A percentile compares a stretch with the other conserved stretches of the same genome.
Evolutionary conservation across 1,284 basidiomycete genomes (phyloP).

Genomic region (Rhodotorula sp.): DNA sequence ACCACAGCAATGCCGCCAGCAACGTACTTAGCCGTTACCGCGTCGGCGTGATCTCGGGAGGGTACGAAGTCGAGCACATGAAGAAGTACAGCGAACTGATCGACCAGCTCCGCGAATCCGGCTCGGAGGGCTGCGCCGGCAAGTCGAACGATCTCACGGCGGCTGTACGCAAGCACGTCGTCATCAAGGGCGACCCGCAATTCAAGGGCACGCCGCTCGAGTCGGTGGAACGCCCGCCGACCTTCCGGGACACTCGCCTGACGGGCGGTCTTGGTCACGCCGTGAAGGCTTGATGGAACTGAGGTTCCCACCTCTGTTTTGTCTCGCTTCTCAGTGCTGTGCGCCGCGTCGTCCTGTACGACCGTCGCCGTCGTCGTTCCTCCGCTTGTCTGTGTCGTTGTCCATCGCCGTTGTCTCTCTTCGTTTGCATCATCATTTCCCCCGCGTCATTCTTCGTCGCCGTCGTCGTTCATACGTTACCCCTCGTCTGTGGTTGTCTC

Average conservation of each 20-base stretch:
- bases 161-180: not conserved
- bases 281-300: not conserved
- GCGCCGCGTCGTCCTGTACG: not conserved
- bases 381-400: not conserved
- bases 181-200: conserved; percentile 35
- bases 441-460: not conserved
- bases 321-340: not conserved
- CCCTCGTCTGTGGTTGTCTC: no score
- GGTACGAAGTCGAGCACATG: conserved; percentile 49
- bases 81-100: conserved; percentile 40
- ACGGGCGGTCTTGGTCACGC: conserved; percentile 13
- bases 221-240: not conserved
- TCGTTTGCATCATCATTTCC: not conserved
- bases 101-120: conserved; percentile 27
- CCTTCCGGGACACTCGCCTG: conserved; percentile 1
- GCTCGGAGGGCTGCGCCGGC: conserved; percentile 33
- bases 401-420: not conserved
- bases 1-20: conserved; percentile 89
- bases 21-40: conserved; percentile 85
- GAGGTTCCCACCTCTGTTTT: not conserved
- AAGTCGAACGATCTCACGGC: conserved; percentile 30
- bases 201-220: conserved; percentile 9
- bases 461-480: not conserved
- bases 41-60: conserved; percentile 79
- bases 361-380: conserved; percentile 2